Conservation (phyloP, 225 moss, liverwort and hornwort genomes). For the Rhytidiadelphus loreus region DNA sequence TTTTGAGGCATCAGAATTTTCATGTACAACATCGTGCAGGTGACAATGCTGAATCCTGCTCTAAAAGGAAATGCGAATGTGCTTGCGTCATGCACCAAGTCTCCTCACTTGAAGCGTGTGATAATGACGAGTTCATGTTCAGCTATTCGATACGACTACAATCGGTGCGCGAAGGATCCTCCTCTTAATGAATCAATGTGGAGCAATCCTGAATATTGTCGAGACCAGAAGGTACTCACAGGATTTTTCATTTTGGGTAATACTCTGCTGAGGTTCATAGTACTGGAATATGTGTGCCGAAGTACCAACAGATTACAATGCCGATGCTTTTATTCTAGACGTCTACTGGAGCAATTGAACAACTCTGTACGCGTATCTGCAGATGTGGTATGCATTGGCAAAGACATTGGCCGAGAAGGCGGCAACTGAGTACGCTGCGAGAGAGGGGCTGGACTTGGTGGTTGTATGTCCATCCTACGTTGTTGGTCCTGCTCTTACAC, state of each 20-base stretch:
- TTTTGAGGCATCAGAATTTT: background rate
- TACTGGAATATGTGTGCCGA: background rate
- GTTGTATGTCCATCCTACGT: slow-evolving; percentile 77
- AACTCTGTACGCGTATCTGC: background rate
- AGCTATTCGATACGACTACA: slow-evolving; percentile 72
- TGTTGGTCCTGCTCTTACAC: slow-evolving; percentile 53
- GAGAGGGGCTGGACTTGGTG: slow-evolving; percentile 54
- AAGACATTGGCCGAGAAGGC: slow-evolving; percentile 71
- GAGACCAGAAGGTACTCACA: slow-evolving; percentile 39
- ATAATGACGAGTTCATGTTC: slow-evolving; percentile 89
- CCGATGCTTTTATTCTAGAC: background rate
- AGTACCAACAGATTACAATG: background rate
- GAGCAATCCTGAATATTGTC: slow-evolving; percentile 68
- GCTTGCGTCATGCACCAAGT: slow-evolving; percentile 62
- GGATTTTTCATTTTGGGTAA: background rate
- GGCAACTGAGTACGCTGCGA: slow-evolving; percentile 59
- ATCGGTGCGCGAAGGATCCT: slow-evolving; percentile 27
- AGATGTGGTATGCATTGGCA: slow-evolving; percentile 91
- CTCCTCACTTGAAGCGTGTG: slow-evolving; percentile 57
- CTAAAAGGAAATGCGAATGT: slow-evolving; percentile 78
- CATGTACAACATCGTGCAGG: slow-evolving; percentile 15
- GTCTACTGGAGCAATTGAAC: background rate
- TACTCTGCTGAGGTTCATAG: background rate
- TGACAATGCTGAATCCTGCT: slow-evolving; percentile 61
- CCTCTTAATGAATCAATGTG: slow-evolving; percentile 60